phyloP scores from a whole-genome alignment of 2,329 filamentous ascomycete genomes.

The Fusarium lateritium region DNA sequence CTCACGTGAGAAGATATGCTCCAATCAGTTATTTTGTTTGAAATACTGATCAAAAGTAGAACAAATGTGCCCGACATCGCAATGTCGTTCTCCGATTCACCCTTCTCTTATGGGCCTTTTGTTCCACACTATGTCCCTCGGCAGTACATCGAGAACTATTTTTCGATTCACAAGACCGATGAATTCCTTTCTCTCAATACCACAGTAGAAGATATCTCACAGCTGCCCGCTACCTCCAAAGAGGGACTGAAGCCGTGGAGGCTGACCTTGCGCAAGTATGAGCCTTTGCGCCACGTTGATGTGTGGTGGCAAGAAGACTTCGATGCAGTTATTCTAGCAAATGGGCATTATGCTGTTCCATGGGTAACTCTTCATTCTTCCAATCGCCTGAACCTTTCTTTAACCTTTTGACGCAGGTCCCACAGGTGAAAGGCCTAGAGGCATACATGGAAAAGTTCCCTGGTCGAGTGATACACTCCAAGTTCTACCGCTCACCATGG shows the following conservation, averaged over 20 bases:
- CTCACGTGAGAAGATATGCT: slow-evolving; percentile 60
- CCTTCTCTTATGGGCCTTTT: slow-evolving; percentile 70
- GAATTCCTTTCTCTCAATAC: slow-evolving; percentile 63
- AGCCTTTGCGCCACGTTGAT: slow-evolving; percentile 60
- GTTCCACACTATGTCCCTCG: slow-evolving; percentile 68
- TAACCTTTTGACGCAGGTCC: slow-evolving; percentile 54
- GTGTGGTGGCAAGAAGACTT: slow-evolving; percentile 69
- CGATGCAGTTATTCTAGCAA: slow-evolving; percentile 61
- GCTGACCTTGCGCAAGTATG: slow-evolving; percentile 63
- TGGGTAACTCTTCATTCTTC: slow-evolving; percentile 54
- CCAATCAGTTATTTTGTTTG: fast-evolving
- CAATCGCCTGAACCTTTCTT: fast-evolving
- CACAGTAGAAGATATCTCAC: slow-evolving; percentile 65
- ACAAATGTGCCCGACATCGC: slow-evolving; percentile 71
- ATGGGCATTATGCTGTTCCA: slow-evolving; percentile 62
- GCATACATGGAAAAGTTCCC: slow-evolving; percentile 58
- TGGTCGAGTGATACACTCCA: slow-evolving; percentile 61
- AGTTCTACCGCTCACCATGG: slow-evolving; percentile 59
- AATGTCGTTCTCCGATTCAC: slow-evolving; percentile 68
- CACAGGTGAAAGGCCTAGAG: slow-evolving; percentile 61
- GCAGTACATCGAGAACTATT: slow-evolving; percentile 70
- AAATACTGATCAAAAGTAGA: slow-evolving; percentile 36
- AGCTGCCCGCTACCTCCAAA: slow-evolving; percentile 38
- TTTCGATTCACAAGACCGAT: slow-evolving; percentile 65
- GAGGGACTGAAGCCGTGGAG: slow-evolving; percentile 58